Percentiles rank a stretch among this genome's conserved stretches.
Conservation (phyloP, 2,329 filamentous ascomycete species). For the Diaporthe sp. region DNA sequence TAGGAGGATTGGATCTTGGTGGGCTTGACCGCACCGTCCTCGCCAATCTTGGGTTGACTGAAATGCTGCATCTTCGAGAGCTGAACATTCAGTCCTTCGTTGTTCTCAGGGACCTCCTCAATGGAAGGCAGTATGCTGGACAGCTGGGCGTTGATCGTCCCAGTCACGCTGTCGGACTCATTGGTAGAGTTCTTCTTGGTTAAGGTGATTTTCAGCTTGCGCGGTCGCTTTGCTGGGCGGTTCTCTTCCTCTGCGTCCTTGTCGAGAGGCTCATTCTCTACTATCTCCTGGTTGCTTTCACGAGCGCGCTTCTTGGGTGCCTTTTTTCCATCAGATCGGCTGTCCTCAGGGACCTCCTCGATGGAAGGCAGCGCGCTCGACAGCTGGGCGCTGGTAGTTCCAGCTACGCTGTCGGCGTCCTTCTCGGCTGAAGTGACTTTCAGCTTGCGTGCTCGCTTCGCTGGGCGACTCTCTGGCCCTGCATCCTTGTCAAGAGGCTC, state of each 20-base stretch:
- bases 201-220: neutral
- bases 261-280: neutral
- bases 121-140: slow-evolving; percentile 5
- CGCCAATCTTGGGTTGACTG: neutral
- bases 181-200: neutral
- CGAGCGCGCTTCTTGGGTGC: slow-evolving; percentile 5
- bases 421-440: neutral
- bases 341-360: neutral
- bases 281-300: neutral
- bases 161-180: neutral
- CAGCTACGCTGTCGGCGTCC: neutral
- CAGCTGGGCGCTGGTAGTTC: neutral
- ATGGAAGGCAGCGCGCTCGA: neutral
- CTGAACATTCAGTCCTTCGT: neutral
- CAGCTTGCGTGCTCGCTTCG: slow-evolving; percentile 5
- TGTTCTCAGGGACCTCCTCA: neutral
- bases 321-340: neutral
- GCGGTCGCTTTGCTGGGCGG: slow-evolving; percentile 22
- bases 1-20: neutral
- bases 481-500: neutral
- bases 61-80: neutral
- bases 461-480: neutral
- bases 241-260: neutral
- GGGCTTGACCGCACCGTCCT: neutral
- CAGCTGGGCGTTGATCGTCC: neutral